Evolutionary conservation across 176 grass and related monocot genomes (phyloP).

Genomic region (Aegilops bicornis): DNA sequence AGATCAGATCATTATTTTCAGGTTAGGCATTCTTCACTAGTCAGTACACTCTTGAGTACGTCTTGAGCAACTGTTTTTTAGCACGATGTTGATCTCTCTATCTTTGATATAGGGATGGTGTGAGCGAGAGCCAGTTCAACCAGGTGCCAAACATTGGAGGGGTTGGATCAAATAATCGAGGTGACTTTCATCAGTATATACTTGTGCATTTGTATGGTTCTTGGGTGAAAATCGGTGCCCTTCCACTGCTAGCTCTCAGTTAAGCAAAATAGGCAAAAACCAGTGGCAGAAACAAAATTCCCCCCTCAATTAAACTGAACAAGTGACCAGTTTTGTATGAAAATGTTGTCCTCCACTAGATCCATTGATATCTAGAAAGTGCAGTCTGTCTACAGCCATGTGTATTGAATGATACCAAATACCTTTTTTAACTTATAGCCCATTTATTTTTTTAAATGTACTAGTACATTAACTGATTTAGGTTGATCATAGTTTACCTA

Average conservation of each 20-base stretch:
- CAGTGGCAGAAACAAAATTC: too few relatives aligned
- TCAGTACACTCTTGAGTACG: not conserved
- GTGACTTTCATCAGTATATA: conserved; percentile 13
- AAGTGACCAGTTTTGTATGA: not conserved
- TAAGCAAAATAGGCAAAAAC: too few relatives aligned
- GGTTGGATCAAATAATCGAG: conserved; percentile 87
- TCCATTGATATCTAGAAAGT: not conserved
- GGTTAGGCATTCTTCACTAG: conserved; percentile 17
- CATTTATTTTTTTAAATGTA: not conserved
- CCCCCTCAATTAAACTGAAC: too few relatives aligned
- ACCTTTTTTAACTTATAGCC: not conserved
- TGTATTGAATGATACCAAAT: too few relatives aligned
- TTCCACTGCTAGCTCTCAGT: too few relatives aligned
- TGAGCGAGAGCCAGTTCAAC: conserved; percentile 78
- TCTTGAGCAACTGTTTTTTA: not conserved
- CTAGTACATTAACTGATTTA: not conserved
- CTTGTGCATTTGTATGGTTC: not conserved
- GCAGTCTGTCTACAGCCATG: not conserved
- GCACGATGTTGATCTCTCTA: not conserved
- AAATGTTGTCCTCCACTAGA: not conserved
- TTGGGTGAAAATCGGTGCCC: not conserved
- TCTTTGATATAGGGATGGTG: conserved; percentile 57
- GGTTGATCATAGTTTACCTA: not conserved
- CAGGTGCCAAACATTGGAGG: conserved; percentile 72
- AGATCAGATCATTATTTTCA: conserved; percentile 78